Evolutionary conservation across 2,329 filamentous ascomycete species (phyloP).

Genomic region (Stagonosporopsis cucurbitacearum): DNA sequence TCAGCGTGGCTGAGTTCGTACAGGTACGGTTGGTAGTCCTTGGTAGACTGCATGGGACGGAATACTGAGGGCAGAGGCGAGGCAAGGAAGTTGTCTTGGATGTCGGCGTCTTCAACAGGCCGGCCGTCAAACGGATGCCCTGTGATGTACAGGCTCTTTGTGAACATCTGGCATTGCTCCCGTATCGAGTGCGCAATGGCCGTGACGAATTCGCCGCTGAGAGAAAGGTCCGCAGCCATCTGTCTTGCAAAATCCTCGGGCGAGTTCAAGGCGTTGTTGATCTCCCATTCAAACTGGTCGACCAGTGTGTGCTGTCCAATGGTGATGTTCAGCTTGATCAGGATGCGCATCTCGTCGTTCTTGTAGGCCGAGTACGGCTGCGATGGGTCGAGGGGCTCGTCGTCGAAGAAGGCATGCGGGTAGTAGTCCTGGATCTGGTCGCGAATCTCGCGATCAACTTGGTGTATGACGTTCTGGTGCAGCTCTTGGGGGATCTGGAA

Average conservation of each 20-base stretch:
- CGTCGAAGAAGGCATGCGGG: slow-evolving; percentile 86
- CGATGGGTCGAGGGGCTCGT: slow-evolving; percentile 87
- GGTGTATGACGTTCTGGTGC: slow-evolving; percentile 62
- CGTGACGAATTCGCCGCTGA: slow-evolving; percentile 95
- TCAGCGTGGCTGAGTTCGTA: slow-evolving; percentile 94
- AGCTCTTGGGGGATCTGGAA: slow-evolving; percentile 74
- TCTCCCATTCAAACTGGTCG: slow-evolving; percentile 99
- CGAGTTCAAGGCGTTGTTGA: slow-evolving; percentile 92
- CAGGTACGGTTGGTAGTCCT: slow-evolving; percentile 91
- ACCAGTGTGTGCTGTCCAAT: slow-evolving; percentile 93
- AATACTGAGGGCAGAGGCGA: slow-evolving; percentile 84
- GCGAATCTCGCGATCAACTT: slow-evolving; percentile 76
- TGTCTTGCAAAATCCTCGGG: slow-evolving; percentile 91
- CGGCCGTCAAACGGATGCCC: slow-evolving; percentile 95
- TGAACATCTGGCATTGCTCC: slow-evolving; percentile 94
- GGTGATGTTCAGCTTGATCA: slow-evolving; percentile 96
- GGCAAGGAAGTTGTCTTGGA: slow-evolving; percentile 82
- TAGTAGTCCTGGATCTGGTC: slow-evolving; percentile 95
- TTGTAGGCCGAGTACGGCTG: slow-evolving; percentile 94
- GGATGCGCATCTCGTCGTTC: slow-evolving; percentile 97
- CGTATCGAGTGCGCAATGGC: slow-evolving; percentile 98
- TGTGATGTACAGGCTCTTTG: slow-evolving; percentile 88
- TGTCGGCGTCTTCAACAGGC: slow-evolving; percentile 88
- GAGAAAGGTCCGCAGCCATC: slow-evolving; percentile 87
- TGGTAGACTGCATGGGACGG: slow-evolving; percentile 88